phyloP scores from a whole-genome alignment of 139 green algal genomes.

The Coelastrella sp. region DNA sequence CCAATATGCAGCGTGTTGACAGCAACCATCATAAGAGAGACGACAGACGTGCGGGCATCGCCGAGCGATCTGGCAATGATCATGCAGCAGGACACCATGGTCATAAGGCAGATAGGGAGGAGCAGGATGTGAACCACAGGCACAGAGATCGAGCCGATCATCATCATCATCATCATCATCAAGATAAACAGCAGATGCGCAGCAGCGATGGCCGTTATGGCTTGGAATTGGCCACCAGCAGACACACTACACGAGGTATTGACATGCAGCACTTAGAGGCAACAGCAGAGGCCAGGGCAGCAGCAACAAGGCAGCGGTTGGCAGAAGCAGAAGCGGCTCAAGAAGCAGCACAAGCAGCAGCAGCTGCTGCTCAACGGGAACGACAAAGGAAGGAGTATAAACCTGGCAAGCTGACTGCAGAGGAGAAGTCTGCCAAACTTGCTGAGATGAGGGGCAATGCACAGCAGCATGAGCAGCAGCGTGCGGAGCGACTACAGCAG shows the following conservation, averaged over 20 bases:
- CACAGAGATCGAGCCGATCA: not conserved
- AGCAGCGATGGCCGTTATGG: slow-evolving; percentile 26
- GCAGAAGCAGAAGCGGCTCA: slow-evolving; percentile 76
- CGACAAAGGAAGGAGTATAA: slow-evolving; percentile 62
- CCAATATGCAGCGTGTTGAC: no score
- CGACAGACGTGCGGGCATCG: no score
- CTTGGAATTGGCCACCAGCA: not conserved
- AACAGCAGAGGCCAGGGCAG: slow-evolving; percentile 20
- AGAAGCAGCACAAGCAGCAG: slow-evolving; percentile 59
- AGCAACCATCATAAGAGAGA: no score
- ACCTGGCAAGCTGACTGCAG: slow-evolving; percentile 72
- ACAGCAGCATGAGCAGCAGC: slow-evolving; percentile 74
- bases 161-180: not conserved
- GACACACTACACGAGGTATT: not conserved
- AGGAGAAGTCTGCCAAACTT: slow-evolving; percentile 79
- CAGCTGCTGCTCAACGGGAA: not conserved
- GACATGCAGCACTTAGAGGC: not conserved
- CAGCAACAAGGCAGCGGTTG: slow-evolving; percentile 65
- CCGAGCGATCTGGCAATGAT: no score
- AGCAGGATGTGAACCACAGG: not conserved
- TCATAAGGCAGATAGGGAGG: not conserved
- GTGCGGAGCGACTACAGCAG: slow-evolving; percentile 61
- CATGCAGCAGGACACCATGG: no score
- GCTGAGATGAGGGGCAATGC: slow-evolving; percentile 91
- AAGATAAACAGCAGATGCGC: slow-evolving; percentile 15